phyloP scores from a whole-genome alignment of 2,329 filamentous ascomycete genomes.

The Xylariales sp. region DNA sequence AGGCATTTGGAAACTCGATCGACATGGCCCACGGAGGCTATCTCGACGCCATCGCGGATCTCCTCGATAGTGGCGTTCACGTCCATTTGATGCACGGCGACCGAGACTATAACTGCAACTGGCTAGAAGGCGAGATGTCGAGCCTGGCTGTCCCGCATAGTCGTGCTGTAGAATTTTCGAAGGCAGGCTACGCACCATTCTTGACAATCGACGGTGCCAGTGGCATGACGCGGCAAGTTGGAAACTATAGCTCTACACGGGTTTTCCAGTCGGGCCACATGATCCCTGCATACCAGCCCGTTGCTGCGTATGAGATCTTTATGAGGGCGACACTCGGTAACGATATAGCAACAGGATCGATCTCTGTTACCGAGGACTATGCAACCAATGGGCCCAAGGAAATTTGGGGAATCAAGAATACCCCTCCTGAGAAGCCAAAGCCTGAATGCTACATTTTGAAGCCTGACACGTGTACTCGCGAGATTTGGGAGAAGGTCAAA shows the following conservation, averaged over 20 bases:
- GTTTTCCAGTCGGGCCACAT: slow-evolving; percentile 56
- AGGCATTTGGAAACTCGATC: slow-evolving; percentile 35
- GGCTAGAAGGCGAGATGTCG: slow-evolving; percentile 51
- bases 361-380: slow-evolving; percentile 41
- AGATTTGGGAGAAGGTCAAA: background rate
- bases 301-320: slow-evolving; percentile 45
- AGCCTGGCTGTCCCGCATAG: slow-evolving; percentile 44
- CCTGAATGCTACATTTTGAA: slow-evolving; percentile 9
- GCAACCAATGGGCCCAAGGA: slow-evolving; percentile 23
- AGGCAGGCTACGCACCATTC: slow-evolving; percentile 62
- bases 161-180: slow-evolving; percentile 36
- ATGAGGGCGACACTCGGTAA: slow-evolving; percentile 45
- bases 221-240: slow-evolving; percentile 46
- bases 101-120: slow-evolving; percentile 52
- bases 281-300: slow-evolving; percentile 47
- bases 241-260: slow-evolving; percentile 24
- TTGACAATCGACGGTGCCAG: slow-evolving; percentile 55
- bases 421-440: slow-evolving; percentile 3
- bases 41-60: slow-evolving; percentile 42
- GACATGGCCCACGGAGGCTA: slow-evolving; percentile 29
- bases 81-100: slow-evolving; percentile 52
- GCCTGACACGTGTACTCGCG: slow-evolving; percentile 1
- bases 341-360: slow-evolving; percentile 47
- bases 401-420: slow-evolving; percentile 45
- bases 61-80: slow-evolving; percentile 51